Base-by-base conservation (phyloP, 2,329 filamentous ascomycete species). In the Phaeoacremonium minimum region DNA sequence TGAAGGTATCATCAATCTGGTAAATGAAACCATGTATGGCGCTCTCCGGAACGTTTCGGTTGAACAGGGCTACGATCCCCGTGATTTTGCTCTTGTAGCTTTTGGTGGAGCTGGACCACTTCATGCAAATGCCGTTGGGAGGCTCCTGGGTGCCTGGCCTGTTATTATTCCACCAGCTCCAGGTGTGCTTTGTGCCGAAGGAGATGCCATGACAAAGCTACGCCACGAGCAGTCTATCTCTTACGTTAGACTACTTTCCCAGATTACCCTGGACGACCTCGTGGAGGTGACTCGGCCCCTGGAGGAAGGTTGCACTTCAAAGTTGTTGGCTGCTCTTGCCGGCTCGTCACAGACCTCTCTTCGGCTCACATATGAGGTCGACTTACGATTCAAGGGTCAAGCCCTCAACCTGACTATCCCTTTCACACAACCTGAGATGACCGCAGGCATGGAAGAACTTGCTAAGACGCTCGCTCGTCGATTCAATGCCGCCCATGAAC, bases 121-220 rank as follows among this genome's bases (percentile, higher is more conserved):
- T n/a, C 69, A 72, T 42, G 69, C 64, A 4, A 73, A 72, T 35
- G 64, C 67, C 4, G 55, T 73, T 2, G 69, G 69, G 15, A 61
- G 70, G 44, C 57, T 73, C 2, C 57, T 73, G 5, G 65, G 66
- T 1, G 64, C 67, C 3, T 73, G 65, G 63, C 69, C 69, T 5
- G 67, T 73, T n/a, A 71, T 73, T n/a, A 55, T 73, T 3, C 69
- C 69, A 9, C 67, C 64, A 2, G 66, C 66, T 2, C 69, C 69
- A 5, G 69, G 69, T 15, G 66, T 69, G 8, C 52, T 73, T 1
- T 73, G 69, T 41, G 69, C 69, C 3, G 63, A 68, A 37, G 69
- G 69, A 0, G 69, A 73, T 52, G 66, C 62, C 4, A 69, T 64
- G 1, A 73, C 69, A 1, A 67, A 67, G 43, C 60, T 73, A 45